Evolutionary conservation across 2,329 filamentous ascomycete species (phyloP), one percentile per base, ranked within the genome.

Genomic region (Tolypocladium amazonense): DNA sequence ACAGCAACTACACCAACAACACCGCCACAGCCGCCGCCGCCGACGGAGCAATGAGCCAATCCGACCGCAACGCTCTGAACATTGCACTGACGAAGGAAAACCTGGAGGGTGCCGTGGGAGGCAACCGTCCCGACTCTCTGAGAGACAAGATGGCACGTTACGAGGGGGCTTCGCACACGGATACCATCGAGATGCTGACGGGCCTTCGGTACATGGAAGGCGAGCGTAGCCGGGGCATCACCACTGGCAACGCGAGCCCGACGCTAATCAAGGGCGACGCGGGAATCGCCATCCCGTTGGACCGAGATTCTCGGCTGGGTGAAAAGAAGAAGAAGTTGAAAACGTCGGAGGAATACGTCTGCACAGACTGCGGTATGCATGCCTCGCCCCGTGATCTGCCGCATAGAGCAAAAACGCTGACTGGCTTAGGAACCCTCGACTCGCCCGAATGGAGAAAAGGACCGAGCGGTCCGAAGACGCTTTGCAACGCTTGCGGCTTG

Each of bases 391-490:
- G 45, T 59, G 14, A 53, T 39, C 6, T 23, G 35, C 14, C 12
- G 35, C 27, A 12, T 33, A 7, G 50, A 37, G 30, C 12, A 14
- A 15, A 14, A 5, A 23, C 35, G 20, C 38, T 52, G 54, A 53
- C 59, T 62, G 56, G 62, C 43, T 12, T 62, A 87, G 84, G 84
- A 39, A 97, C 91, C 0, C 81, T 95, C 47, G 92, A 97, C 70
- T 96, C 90, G 20, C 93, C 93, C 0, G 93, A 97, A 77, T 97
- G 93, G 93, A 83, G 93, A 63, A 97, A 96, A 73, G 93, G 93
- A 0, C 93, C 93, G 0, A 90, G 85, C 63, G 93, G 93, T 2
- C 92, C 92, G 1, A 97, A 97, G 74, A 97, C 93, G 11, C 77
- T 97, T 15, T 97, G 93, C 75, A 97, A 97, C 76, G 93, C 93